Base-by-base conservation (phyloP, 192 early-diverging fungal species). In the Cladochytrium replicatum region DNA sequence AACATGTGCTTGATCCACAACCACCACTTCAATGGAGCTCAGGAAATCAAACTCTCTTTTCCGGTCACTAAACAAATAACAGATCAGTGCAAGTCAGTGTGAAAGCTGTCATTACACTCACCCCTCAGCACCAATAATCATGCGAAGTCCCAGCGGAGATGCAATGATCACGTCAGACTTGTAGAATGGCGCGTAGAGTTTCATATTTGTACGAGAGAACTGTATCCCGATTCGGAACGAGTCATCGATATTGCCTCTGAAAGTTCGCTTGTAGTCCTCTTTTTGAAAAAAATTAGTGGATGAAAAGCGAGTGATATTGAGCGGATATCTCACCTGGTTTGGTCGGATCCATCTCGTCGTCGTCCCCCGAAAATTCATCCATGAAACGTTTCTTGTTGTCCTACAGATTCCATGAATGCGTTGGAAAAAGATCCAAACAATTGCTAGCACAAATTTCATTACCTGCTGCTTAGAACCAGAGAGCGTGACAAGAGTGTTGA, bases 161-260 rank as follows among this genome's bases (percentile, higher is more conserved):
- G 88, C 88, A 46, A 96, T 68, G 17, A 99, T 85, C 17, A 99
- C 75, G 61, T 99, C 95, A 0, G 87, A 77, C 9, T 71, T 71
- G 61, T 93, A 99, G 52, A 97, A 97, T 28, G 85, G 75, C 1
- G 86, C 63, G 55, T 83, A 97, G 19, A 97, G 64, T 54, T 91
- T 92, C 57, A 93, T 71, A 13, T 88, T 71, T 61, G 84, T 91
- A 31, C 85, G 72, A 3, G 83, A 75, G 43, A 97, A 84, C 61
- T 92, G 88, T 51, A 99, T 68, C 4, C 93, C 95, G 38, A 97
- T 70, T 17, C 89, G 73, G 67, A 99, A 99, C 34, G 79, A 81
- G 61, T 99, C 95, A 56, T 97, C 95, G 57, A 91, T 89, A 63
- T 97, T 97, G 34, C 93, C 95, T 4, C 65, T 75, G 69, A 99